A percentile compares a stretch with the other conserved stretches of the same genome.
Evolutionary conservation across 495 filamentous ascomycete genomes (phyloP).

Genomic region (Aspergillus nanangensis): DNA sequence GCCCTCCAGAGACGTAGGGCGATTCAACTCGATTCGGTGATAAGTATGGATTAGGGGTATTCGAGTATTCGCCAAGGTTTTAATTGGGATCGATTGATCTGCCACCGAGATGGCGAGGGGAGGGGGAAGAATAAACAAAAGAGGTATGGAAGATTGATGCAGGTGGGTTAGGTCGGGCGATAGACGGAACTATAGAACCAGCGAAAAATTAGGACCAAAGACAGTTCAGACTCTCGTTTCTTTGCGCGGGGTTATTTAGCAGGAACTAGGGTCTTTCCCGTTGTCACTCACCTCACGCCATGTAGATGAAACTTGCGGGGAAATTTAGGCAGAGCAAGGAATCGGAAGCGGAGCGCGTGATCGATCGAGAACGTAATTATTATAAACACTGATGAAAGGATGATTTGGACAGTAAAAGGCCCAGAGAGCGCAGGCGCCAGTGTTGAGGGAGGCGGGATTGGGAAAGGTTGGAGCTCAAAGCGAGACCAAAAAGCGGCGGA

Average conservation of each 20-base stretch:
- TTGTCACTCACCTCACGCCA: slow-evolving; percentile 23
- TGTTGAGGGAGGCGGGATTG: slow-evolving; percentile 13
- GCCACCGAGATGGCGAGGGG: slow-evolving; percentile 12
- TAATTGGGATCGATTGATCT: slow-evolving; percentile 2
- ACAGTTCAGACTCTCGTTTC: background rate
- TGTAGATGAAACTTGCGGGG: slow-evolving; percentile 23
- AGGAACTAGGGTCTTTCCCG: slow-evolving; percentile 11
- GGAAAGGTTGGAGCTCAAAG: slow-evolving; percentile 23
- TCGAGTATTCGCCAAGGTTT: background rate
- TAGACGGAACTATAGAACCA: background rate
- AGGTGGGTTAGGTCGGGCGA: slow-evolving; percentile 2
- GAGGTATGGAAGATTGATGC: background rate
- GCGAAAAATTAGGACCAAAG: slow-evolving; percentile 6
- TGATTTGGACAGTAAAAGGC: slow-evolving; percentile 1
- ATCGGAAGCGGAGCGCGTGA: slow-evolving; percentile 8
- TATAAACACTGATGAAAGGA: slow-evolving; percentile 4
- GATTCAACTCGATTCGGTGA: background rate
- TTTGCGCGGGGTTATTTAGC: slow-evolving; percentile 17
- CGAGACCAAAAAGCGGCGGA: slow-evolving; percentile 33
- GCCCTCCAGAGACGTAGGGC: background rate
- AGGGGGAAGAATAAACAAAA: slow-evolving; percentile 7
- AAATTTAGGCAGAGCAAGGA: slow-evolving; percentile 9
- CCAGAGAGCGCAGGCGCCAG: slow-evolving; percentile 11
- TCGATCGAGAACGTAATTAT: background rate
- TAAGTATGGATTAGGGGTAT: background rate